These are phyloP conservation scores for Aspergillus caelatus DNA, from an alignment of 2,329 filamentous ascomycete genomes.

Conservation along the genomic window DNA sequence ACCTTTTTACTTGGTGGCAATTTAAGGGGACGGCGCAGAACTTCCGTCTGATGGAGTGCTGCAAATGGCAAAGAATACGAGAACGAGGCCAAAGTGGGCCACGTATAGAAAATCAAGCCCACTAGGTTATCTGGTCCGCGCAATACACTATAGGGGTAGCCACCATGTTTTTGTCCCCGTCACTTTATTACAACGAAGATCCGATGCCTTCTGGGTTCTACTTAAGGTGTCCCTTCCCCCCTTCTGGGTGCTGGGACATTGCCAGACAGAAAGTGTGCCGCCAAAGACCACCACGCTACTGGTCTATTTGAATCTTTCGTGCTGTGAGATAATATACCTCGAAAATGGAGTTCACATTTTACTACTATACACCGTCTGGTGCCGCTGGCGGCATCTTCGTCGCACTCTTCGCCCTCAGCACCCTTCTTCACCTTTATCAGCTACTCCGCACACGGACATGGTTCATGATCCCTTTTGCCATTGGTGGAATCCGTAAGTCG, in stretches of 20 bases:
- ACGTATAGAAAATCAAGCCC: not conserved
- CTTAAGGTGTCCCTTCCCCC: not conserved
- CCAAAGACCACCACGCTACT: not conserved
- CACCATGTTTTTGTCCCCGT: not conserved
- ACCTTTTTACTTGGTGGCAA: not conserved
- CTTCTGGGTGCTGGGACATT: not conserved
- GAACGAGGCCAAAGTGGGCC: not conserved
- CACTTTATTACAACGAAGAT: not conserved
- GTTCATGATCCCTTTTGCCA: conserved; percentile 33
- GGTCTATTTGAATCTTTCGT: not conserved
- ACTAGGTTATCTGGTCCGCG: not conserved
- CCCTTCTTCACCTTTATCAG: conserved; percentile 29
- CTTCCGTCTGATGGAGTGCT: not conserved
- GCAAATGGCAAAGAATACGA: not conserved
- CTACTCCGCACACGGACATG: conserved; percentile 28
- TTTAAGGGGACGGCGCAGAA: not conserved
- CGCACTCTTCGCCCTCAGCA: conserved; percentile 26
- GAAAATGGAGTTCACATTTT: conserved; percentile 21
- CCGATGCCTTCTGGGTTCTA: not conserved
- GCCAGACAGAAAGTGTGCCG: not conserved
- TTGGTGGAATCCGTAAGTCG: conserved; percentile 40
- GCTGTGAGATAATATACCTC: not conserved
- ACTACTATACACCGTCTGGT: conserved; percentile 28
- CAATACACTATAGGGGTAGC: not conserved
- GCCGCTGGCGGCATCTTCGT: conserved; percentile 28